Conservation (phyloP, 208 protist species). For the Acanthamoeba polyphaga region DNA sequence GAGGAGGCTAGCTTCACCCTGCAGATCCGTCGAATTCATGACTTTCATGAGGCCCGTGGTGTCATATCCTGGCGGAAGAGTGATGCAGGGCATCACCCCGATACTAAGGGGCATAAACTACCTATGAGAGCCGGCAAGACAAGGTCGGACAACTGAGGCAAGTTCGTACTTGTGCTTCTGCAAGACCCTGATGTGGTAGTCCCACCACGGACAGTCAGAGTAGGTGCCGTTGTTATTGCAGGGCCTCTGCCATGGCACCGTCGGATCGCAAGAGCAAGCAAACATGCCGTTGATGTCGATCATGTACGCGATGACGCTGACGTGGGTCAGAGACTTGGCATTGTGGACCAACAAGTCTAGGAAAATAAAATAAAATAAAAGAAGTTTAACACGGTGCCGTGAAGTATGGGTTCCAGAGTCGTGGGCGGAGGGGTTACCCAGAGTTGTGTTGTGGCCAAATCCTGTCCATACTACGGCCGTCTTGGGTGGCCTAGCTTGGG, state of each 20-base stretch:
- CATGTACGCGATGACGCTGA: slow-evolving; percentile 19
- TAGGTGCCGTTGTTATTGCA: slow-evolving; percentile 41
- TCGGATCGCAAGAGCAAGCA: background rate
- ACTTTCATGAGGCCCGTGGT: background rate
- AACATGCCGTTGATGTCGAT: background rate
- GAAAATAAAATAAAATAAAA: background rate
- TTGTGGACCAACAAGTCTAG: background rate
- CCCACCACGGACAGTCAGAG: background rate
- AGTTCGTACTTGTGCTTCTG: background rate
- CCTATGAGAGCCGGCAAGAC: background rate
- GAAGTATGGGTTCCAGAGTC: background rate
- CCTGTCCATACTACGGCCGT: background rate
- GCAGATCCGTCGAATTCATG: background rate
- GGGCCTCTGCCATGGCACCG: background rate
- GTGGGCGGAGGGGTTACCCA: background rate
- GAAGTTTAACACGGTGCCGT: too few species aligned
- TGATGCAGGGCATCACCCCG: background rate
- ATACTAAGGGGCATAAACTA: background rate
- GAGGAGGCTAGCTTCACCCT: background rate
- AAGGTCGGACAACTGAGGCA: background rate
- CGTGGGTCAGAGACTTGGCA: background rate
- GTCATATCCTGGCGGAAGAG: background rate
- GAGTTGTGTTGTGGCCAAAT: background rate
- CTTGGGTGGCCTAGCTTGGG: background rate
- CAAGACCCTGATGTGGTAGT: background rate